phyloP scores from a whole-genome alignment of 768 basidiomycete species.

The Tulasnella sp. region DNA sequence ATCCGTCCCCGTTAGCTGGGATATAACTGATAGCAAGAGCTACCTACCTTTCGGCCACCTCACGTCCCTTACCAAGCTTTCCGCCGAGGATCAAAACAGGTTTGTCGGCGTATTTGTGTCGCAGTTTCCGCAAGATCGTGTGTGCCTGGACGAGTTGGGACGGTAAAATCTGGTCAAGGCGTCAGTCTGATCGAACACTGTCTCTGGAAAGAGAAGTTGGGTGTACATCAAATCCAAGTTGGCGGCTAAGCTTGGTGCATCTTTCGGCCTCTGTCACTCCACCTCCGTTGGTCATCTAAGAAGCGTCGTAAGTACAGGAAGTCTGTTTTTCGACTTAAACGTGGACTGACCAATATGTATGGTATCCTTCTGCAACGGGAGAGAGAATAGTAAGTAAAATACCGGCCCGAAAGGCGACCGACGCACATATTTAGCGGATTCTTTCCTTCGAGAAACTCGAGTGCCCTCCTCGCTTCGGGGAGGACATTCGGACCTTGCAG shows the following conservation, averaged over 20 bases:
- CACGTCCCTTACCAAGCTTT: constrained; percentile 53
- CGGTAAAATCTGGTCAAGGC: constrained; percentile 44
- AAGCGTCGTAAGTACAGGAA: not conserved
- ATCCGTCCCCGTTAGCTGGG: constrained; percentile 9
- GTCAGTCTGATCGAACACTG: not conserved
- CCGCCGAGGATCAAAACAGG: constrained; percentile 86
- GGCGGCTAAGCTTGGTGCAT: constrained; percentile 45
- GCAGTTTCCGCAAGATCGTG: constrained; percentile 62
- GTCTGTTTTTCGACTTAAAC: not conserved
- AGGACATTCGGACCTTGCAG: constrained; percentile 65
- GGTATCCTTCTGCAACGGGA: constrained; percentile 14
- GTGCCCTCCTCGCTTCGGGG: constrained; percentile 62
- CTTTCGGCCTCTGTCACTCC: constrained; percentile 58
- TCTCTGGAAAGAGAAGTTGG: constrained; percentile 13
- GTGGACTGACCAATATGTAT: constrained; percentile 47
- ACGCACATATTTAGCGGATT: constrained; percentile 60
- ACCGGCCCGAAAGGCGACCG: constrained; percentile 17
- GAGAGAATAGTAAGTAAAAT: constrained; percentile 3
- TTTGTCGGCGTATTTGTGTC: constrained; percentile 51
- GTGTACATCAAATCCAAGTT: constrained; percentile 51
- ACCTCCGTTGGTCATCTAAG: constrained; percentile 77
- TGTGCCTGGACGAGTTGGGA: constrained; percentile 80
- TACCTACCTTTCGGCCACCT: constrained; percentile 85
- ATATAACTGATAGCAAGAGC: constrained; percentile 8
- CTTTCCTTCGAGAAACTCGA: constrained; percentile 63